Evolutionary conservation across 768 basidiomycete species (phyloP).

Genomic region (Tubosaeta sp.): DNA sequence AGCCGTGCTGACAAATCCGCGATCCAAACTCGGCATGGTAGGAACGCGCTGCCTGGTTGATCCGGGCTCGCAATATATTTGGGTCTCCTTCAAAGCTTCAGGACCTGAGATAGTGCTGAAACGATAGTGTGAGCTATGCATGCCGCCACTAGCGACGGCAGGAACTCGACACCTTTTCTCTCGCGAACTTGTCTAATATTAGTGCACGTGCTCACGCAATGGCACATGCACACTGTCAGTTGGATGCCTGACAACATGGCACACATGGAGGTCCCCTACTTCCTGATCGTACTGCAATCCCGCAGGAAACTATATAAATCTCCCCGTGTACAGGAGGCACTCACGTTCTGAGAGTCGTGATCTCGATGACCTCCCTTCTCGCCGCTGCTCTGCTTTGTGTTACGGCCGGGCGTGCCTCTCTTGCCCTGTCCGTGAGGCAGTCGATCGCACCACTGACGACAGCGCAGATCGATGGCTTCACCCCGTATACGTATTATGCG

Average conservation of each 20-base stretch:
- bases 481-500: constrained; percentile 48
- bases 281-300: not conserved
- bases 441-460: constrained; percentile 37
- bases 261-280: not conserved
- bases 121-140: not conserved
- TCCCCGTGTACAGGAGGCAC: not conserved
- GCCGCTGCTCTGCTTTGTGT: constrained; percentile 12
- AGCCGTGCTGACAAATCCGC: not conserved
- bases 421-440: constrained; percentile 30
- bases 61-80: not conserved
- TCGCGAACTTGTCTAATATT: not conserved
- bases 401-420: constrained; percentile 11
- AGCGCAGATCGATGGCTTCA: constrained; percentile 41
- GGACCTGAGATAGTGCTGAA: not conserved
- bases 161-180: not conserved
- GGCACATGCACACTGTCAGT: not conserved
- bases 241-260: not conserved
- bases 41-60: too few relatives aligned
- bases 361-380: constrained; percentile 11
- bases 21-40: too few relatives aligned
- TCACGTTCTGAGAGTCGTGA: too few relatives aligned
- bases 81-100: not conserved
- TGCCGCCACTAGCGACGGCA: not conserved
- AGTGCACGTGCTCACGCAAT: not conserved
- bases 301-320: not conserved